Base-by-base conservation (phyloP, 2,329 filamentous ascomycete species). In the Ceratocystis harringtonii region DNA sequence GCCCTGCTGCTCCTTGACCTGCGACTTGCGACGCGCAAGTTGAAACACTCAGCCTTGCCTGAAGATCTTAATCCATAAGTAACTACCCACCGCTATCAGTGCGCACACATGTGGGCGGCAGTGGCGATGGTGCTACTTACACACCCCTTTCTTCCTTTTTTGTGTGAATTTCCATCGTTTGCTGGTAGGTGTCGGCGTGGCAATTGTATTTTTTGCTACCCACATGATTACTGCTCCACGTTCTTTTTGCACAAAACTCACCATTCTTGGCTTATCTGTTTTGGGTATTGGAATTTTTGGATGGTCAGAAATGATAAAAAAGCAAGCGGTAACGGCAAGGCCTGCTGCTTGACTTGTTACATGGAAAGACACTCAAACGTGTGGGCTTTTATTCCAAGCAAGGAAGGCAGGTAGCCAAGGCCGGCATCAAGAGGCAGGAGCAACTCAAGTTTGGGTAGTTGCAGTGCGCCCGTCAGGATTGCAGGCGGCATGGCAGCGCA, bases 1-100 rank as follows among this genome's bases (percentile, higher is more conserved):
- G 45, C 45, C 5, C n/a, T 22, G 52, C 4, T 57, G 28, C 22
- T 32, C 52, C 22, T 57, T 57, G 28, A 57, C 52, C 52, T 57
- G 52, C 52, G 52, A 57, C n/a, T 57, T 57, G 52, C 28, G 19
- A 63, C 52, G 52, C 55, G 43, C 41, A 48, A 50, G 52, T 65
- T 65, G 63, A 65, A 65, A 65, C 63, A 43, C 55, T 43, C 32
- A 65, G n/a, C 52, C 57, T 45, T 44, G 63, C 52, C 36, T 64
- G 63, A 45, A 62, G 45, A 64, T 64, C 63, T 19, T 19, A 41
- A 45, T 19, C 36, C 60, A 43, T 15, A 43, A 17, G 52, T 28
- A 57, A 32, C 52, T 32, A 32, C 52, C 52, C 52, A 57, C 52
- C 52, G 32, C 52, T 57, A 32, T 57, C 52, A 57, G 52, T 57